Evolutionary conservation across 129 eudicot species (phyloP), one percentile per base, ranked within the genome.

Genomic region (Arctium minus): DNA sequence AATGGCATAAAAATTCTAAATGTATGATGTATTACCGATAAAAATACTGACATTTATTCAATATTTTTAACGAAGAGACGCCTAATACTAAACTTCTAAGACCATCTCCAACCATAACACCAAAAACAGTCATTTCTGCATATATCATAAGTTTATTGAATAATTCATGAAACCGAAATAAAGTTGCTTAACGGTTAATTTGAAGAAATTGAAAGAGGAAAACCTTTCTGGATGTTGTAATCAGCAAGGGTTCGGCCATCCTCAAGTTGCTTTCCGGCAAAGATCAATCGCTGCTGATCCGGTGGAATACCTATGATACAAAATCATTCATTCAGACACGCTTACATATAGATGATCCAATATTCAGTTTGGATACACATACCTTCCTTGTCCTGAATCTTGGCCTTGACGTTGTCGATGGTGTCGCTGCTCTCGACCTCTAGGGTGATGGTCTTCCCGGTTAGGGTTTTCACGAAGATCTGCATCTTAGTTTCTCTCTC

Each of bases 361-460:
- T 35, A 30, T 73, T 73, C 1, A 15, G 17, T 0, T 35, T 44
- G 1, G 6, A 29, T 8, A 27, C 70, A 37, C 0, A 27, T 71
- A 87, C 90, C 93, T 85, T 90, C 91, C 81, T 90, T 90, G 85
- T 88, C 93, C 53, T 88, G 93, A 33, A 90, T 90, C 82, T 90
- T 90, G 44, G 93, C 86, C 35, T 89, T 89, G 60, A 89, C 90
- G 85, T 89, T 87, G 53, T 89, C 90, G 53, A 87, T 87, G 56
- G 92, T 87, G 65, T 89, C 90, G 74, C 87, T 82, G 79, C 84
- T 80, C 75, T 90, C 93, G 33, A 89, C 93, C 86, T 89, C 93
- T 0, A 89, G 84, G 72, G 93, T 89, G 4, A 60, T 60, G 68
- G 68, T 90, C 84, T 90, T 90, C 4, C 93, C 93, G 11, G 91